Evolutionary conservation across 768 basidiomycete species (phyloP).

Genomic region (Xanthoconium purpureum): DNA sequence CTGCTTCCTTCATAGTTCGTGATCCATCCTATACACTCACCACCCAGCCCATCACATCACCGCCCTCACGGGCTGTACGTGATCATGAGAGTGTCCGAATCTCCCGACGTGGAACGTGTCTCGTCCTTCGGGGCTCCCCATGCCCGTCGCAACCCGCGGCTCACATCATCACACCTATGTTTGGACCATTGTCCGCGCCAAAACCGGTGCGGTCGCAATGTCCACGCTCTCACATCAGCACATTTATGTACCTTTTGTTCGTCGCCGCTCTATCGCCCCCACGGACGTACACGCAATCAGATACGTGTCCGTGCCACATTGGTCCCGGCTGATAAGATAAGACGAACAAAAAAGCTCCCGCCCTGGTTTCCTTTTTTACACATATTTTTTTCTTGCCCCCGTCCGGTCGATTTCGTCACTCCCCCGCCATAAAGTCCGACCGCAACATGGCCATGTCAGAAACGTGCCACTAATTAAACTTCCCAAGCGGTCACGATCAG

Average conservation of each 20-base stretch:
- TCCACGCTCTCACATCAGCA: conserved; percentile 2
- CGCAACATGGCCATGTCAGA: not conserved
- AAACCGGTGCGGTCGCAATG: conserved; percentile 11
- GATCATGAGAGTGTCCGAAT: conserved; percentile 10
- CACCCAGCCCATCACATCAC: conserved; percentile 12
- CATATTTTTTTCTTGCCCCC: conserved; percentile 11
- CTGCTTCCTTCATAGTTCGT: conserved; percentile 1
- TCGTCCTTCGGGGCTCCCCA: conserved; percentile 19
- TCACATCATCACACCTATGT: conserved; percentile 5
- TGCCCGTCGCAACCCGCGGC: conserved; percentile 19
- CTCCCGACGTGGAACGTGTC: conserved; percentile 19
- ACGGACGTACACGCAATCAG: conserved; percentile 9
- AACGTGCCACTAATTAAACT: conserved; percentile 1
- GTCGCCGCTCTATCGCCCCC: conserved; percentile 20
- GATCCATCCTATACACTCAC: conserved; percentile 1
- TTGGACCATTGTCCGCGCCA: conserved; percentile 6
- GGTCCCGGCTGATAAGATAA: conserved; percentile 30
- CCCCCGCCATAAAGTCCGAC: conserved; percentile 4
- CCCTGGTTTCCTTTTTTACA: conserved; percentile 13
- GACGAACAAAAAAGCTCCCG: conserved; percentile 14
- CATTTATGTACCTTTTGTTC: conserved; percentile 2
- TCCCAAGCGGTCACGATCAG: not conserved
- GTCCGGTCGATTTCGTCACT: conserved; percentile 18
- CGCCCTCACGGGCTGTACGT: conserved; percentile 22
- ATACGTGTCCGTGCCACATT: conserved; percentile 25